Evolutionary conservation across 2,329 filamentous ascomycete species (phyloP).

Genomic region (Ophiostoma populinum): DNA sequence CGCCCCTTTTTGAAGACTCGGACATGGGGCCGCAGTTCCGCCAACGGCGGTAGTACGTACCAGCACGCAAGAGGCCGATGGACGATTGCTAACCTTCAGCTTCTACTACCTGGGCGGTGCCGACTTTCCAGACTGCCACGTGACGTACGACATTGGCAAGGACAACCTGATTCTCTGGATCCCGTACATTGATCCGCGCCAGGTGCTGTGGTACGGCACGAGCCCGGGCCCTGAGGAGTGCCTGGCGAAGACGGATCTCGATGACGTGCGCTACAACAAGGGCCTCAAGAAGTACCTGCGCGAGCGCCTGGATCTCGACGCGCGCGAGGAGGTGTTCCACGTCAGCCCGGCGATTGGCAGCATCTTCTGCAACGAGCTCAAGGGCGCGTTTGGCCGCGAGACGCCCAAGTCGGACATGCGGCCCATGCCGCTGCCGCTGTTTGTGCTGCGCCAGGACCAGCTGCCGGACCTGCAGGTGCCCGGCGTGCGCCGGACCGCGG

Average conservation of each 20-base stretch:
- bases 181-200: slow-evolving; percentile 44
- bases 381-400: no score
- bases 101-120: slow-evolving; percentile 42
- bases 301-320: slow-evolving; percentile 21
- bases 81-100: slow-evolving; percentile 19
- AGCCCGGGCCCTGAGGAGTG: slow-evolving; percentile 45
- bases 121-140: slow-evolving; percentile 34
- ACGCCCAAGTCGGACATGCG: background rate
- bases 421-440: slow-evolving; percentile 19
- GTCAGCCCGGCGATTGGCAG: slow-evolving; percentile 8
- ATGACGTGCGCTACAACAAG: slow-evolving; percentile 45
- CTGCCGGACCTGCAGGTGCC: slow-evolving; percentile 1
- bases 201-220: slow-evolving; percentile 46
- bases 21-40: slow-evolving; percentile 38
- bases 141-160: slow-evolving; percentile 38
- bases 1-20: slow-evolving; percentile 37
- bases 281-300: slow-evolving; percentile 32
- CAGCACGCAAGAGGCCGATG: no score
- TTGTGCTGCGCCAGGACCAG: slow-evolving; percentile 22
- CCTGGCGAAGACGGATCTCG: slow-evolving; percentile 46
- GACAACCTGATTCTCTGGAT: slow-evolving; percentile 59
- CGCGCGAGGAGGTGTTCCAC: background rate
- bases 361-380: slow-evolving; percentile 10
- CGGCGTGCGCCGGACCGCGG: background rate
- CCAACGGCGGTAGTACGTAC: slow-evolving; percentile 38